phyloP scores from a whole-genome alignment of 1,284 basidiomycete genomes.

The Moesziomyces sp. region DNA sequence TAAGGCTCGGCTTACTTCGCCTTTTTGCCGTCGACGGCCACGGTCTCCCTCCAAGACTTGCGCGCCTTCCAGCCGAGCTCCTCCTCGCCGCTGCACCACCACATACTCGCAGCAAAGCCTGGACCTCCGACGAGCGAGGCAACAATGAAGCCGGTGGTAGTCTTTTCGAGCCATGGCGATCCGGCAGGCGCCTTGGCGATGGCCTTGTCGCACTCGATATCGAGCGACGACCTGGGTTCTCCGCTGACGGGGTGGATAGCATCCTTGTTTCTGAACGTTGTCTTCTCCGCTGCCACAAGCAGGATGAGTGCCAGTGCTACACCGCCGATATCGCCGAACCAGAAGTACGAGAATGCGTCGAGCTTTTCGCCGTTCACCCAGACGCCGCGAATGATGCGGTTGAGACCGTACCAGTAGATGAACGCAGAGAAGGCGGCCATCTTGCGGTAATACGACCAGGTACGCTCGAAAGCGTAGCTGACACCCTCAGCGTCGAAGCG shows the following conservation, averaged over 20 bases:
- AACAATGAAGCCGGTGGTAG: slow-evolving; percentile 19
- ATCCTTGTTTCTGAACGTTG: slow-evolving; percentile 38
- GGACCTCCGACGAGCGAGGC: slow-evolving; percentile 39
- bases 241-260: slow-evolving; percentile 37
- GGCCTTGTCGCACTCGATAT: slow-evolving; percentile 51
- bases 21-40: slow-evolving; percentile 53
- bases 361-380: slow-evolving; percentile 16
- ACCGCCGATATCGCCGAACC: slow-evolving; percentile 41
- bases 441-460: slow-evolving; percentile 55
- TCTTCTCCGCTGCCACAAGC: slow-evolving; percentile 33
- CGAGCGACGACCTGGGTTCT: slow-evolving; percentile 25
- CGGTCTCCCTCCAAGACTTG: slow-evolving; percentile 50
- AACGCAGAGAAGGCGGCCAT: slow-evolving; percentile 39
- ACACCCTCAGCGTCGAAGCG: slow-evolving; percentile 46
- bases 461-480: slow-evolving; percentile 52
- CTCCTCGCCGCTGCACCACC: slow-evolving; percentile 57
- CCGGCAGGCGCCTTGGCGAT: slow-evolving; percentile 51
- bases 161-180: slow-evolving; percentile 46
- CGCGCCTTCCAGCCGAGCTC: slow-evolving; percentile 53
- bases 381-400: slow-evolving; percentile 34
- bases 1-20: slow-evolving; percentile 7
- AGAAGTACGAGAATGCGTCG: slow-evolving; percentile 40
- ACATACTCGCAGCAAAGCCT: slow-evolving; percentile 50
- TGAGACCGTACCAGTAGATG: slow-evolving; percentile 54
- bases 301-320: slow-evolving; percentile 12